Conservation (phyloP, 345 rosid species). For the Syzygium oleosum region DNA sequence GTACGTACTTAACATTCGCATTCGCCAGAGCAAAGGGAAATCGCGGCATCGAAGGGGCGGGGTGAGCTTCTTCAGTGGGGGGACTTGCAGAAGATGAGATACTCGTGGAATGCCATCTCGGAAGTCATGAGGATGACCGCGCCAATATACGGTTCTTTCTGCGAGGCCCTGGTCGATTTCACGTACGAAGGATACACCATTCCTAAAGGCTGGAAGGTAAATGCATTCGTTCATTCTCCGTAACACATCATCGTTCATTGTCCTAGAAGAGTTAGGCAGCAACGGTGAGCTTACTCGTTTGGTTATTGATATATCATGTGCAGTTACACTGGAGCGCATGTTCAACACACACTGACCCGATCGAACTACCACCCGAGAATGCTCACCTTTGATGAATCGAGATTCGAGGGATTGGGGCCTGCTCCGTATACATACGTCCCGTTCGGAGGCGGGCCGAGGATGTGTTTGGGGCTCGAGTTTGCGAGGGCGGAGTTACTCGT, state of each 20-base stretch:
- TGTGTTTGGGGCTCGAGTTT: slow-evolving; percentile 14
- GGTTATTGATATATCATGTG: background rate
- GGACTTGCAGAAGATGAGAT: slow-evolving; percentile 4
- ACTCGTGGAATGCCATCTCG: slow-evolving; percentile 4
- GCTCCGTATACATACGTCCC: slow-evolving; percentile 13
- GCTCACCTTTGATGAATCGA: slow-evolving; percentile 10
- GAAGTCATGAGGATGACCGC: background rate
- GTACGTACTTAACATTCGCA: background rate
- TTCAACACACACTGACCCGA: slow-evolving; percentile 8
- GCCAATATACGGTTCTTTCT: background rate
- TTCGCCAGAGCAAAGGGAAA: background rate
- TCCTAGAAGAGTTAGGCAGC: background rate
- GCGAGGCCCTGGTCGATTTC: slow-evolving; percentile 23
- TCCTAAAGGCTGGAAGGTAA: slow-evolving; percentile 45
- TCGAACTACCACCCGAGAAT: background rate
- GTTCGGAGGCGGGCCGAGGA: slow-evolving; percentile 18
- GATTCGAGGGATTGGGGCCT: slow-evolving; percentile 12
- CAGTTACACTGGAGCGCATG: background rate
- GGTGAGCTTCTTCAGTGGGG: slow-evolving; percentile 3
- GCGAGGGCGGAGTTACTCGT: slow-evolving; percentile 10
- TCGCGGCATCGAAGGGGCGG: background rate
- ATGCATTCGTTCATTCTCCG: background rate
- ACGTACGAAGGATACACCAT: slow-evolving; percentile 26
- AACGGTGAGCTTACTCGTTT: background rate
- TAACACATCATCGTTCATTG: background rate